Conservation (phyloP, 2,329 filamentous ascomycete species). For the Macrophomina phaseolina region DNA sequence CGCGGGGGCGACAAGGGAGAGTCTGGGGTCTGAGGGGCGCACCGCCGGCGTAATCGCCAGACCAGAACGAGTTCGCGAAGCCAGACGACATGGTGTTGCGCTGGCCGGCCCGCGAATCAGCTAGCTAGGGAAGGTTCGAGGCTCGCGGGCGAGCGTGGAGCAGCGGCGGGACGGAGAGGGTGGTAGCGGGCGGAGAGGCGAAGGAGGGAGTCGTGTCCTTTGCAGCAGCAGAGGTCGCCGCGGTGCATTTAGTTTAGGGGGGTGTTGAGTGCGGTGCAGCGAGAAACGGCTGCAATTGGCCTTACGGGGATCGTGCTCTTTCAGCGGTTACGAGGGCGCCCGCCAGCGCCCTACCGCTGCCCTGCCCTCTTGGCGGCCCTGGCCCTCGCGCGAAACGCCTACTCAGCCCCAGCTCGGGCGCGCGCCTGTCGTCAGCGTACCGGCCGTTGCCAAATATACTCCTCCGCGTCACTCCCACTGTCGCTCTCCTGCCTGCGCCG, state of each 20-base stretch:
- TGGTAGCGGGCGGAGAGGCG: neutral
- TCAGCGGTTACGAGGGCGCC: conserved; percentile 18
- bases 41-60: conserved; percentile 94
- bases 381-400: neutral
- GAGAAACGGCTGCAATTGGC: conserved; percentile 22
- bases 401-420: conserved; percentile 15
- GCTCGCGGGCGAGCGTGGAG: conserved; percentile 10
- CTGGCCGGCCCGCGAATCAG: conserved; percentile 25
- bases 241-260: conserved; percentile 17
- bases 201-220: neutral
- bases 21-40: conserved; percentile 40
- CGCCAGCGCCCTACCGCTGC: conserved; percentile 11
- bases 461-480: neutral
- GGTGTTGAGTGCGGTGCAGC: conserved; percentile 13
- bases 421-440: conserved; percentile 8
- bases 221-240: neutral
- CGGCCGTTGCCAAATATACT: conserved; percentile 21
- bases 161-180: neutral
- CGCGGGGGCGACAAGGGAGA: conserved; percentile 13
- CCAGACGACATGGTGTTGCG: conserved; percentile 43
- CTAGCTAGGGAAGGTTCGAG: conserved; percentile 8
- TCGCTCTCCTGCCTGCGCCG: conserved; percentile 13
- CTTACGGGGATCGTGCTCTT: conserved; percentile 18
- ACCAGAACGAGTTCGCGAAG: conserved; percentile 98
- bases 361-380: neutral